Conservation (phyloP, 805 yeast genomes). For the Kazachstania taianensis region DNA sequence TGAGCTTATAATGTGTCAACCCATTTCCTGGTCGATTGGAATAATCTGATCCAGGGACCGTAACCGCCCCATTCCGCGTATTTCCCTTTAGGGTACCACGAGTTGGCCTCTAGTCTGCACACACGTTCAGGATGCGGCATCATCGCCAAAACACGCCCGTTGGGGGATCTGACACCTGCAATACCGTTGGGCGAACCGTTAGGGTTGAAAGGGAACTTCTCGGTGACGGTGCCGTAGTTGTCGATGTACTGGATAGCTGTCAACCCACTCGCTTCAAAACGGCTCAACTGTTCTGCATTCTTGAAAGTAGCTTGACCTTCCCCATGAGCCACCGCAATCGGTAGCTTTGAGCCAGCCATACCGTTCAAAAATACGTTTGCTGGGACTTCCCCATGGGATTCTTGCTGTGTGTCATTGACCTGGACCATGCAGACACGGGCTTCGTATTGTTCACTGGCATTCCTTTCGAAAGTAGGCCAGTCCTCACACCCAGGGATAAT, state of each 20-base stretch:
- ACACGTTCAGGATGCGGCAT: slow-evolving; percentile 99
- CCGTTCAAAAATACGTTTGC: slow-evolving; percentile 66
- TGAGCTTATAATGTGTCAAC: slow-evolving; percentile 36
- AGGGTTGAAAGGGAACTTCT: slow-evolving; percentile 85
- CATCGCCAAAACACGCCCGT: slow-evolving; percentile 93
- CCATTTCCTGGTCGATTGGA: slow-evolving; percentile 91
- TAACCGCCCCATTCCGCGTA: slow-evolving; percentile 59
- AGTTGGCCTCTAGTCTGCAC: slow-evolving; percentile 75
- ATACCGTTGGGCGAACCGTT: slow-evolving; percentile 93
- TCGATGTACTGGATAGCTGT: slow-evolving; percentile 75
- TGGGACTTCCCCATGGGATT: slow-evolving; percentile 32
- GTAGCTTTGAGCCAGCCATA: slow-evolving; percentile 89
- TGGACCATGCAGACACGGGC: slow-evolving; percentile 90
- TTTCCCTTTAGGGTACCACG: slow-evolving; percentile 72
- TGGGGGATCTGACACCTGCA: slow-evolving; percentile 81
- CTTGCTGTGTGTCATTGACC: slow-evolving; percentile 45
- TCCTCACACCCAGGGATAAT: slow-evolving; percentile 75
- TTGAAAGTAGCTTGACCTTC: slow-evolving; percentile 86
- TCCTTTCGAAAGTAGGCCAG: slow-evolving; percentile 95
- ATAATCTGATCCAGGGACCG: slow-evolving; percentile 94
- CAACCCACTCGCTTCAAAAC: slow-evolving; percentile 43
- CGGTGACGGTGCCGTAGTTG: slow-evolving; percentile 79
- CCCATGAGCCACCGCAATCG: slow-evolving; percentile 98
- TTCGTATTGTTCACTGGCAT: slow-evolving; percentile 88
- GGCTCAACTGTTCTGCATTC: slow-evolving; percentile 33